These are phyloP conservation scores for Tylopilus vinaceipallidus DNA, from an alignment of 768 basidiomycete species.

Conservation along the genomic window DNA sequence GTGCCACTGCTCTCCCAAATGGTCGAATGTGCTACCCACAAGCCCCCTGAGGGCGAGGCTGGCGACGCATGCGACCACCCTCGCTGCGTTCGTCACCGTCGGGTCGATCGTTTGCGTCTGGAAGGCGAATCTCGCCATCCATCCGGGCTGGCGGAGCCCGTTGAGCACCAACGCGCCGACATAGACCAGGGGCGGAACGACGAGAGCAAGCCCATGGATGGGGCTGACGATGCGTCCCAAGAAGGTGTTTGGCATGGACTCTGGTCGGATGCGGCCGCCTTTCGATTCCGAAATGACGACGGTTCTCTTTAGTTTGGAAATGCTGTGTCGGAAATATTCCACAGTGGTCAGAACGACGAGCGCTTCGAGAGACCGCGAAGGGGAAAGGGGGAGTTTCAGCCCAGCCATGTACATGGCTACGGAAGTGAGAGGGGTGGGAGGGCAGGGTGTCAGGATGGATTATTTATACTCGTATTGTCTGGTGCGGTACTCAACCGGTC, in stretches of 20 bases:
- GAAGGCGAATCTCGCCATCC: constrained; percentile 27
- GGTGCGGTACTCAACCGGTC: constrained; percentile 13
- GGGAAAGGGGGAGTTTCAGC: constrained; percentile 4
- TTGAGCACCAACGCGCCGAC: constrained; percentile 23
- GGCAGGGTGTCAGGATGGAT: too few species aligned
- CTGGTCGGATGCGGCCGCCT: constrained; percentile 17
- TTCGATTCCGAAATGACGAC: constrained; percentile 3
- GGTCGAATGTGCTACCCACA: background rate
- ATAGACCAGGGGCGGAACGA: constrained; percentile 25
- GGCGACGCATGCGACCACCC: constrained; percentile 20
- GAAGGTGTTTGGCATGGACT: constrained; percentile 13
- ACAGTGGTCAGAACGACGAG: constrained; percentile 15
- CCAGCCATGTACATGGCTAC: constrained; percentile 17
- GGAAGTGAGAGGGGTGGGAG: background rate
- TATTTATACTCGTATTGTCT: background rate
- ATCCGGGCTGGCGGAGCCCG: constrained; percentile 27
- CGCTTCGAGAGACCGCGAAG: constrained; percentile 10
- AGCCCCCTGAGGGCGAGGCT: constrained; percentile 7
- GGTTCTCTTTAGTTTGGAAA: background rate
- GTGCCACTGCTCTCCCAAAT: constrained; percentile 31
- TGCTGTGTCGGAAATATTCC: constrained; percentile 1
- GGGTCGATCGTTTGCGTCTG: constrained; percentile 5
- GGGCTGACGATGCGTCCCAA: constrained; percentile 25
- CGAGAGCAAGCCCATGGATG: constrained; percentile 19
- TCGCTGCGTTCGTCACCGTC: constrained; percentile 10